These are phyloP conservation scores for Ophiostoma sp. DNA, from an alignment of 2,329 filamentous ascomycete species.

Conservation along the genomic window DNA sequence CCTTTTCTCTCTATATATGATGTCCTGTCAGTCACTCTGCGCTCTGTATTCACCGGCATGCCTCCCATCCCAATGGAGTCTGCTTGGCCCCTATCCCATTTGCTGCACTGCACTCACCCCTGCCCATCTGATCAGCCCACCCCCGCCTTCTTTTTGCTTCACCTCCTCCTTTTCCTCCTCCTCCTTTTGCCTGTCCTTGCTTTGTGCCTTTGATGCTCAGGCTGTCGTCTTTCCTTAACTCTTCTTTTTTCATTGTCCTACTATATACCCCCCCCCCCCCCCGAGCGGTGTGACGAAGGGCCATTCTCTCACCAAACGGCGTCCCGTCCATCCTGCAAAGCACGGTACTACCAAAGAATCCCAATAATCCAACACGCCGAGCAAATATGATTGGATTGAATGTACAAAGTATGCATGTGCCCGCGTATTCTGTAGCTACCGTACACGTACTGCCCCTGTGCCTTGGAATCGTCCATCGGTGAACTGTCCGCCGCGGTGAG, in stretches of 20 bases:
- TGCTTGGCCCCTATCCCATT: neutral
- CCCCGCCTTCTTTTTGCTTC: constrained; percentile 12
- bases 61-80: neutral
- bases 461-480: neutral
- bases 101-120: constrained; percentile 1
- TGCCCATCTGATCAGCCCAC: constrained; percentile 3
- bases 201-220: neutral
- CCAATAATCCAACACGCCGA: neutral
- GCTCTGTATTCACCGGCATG: neutral
- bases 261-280: neutral
- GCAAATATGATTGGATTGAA: neutral
- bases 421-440: too few relatives aligned
- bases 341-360: neutral
- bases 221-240: neutral
- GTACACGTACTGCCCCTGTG: neutral
- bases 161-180: neutral
- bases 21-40: too few relatives aligned
- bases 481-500: neutral
- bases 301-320: neutral
- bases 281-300: constrained; percentile 3
- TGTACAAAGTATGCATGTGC: neutral
- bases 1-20: too few relatives aligned
- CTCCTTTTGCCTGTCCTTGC: neutral
- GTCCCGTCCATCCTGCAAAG: neutral
- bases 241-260: neutral